Base-by-base conservation (phyloP, 2,329 filamentous ascomycete species). In the Alternaria metachromatica region DNA sequence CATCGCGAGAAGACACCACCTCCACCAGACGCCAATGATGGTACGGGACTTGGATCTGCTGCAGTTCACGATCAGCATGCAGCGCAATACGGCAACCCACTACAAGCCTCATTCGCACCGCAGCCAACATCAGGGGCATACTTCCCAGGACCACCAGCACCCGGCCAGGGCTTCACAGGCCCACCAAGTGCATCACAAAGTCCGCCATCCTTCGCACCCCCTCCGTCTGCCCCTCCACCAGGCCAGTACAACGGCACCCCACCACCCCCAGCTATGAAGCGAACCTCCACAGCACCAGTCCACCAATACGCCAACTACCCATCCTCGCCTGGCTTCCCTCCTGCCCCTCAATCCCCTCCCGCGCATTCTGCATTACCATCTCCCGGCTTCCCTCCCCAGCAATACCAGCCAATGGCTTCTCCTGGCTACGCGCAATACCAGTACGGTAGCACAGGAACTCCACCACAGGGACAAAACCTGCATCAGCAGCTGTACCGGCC, bases 1-100 rank as follows among this genome's bases (percentile, higher is more conserved):
- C 88, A 92, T 76, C 86, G 92, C 51, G 92, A 94, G 78, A 94
- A 94, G 84, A 95, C 92, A 0, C 92, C 92, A 2, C 88, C 92
- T 5, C 90, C 90, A 4, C 87, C 89, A 33, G 92, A 94, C 71
- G 88, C 84, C 43, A 87, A 84, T 12, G 81, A 75, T 60, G 84
- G 84, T 4, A 84, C 81, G 18, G 83, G 83, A 2, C 74, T 85
- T 15, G 72, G 71, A 13, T 70, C 76, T 13, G 80, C 79, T 11
- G 78, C 79, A 23, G 71, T 73, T 15, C 78, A 83, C 56, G 82
- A 83, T 33, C 75, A 81, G 12, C 73, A 77, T 43, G 68, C 69
- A 9, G 66, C 70, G 13, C 75, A 73, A 48, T 79, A 78, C 54
- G 64, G 65, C 55, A 76, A 74, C 28, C 77, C 76, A 8, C 59